A percentile compares a stretch with the other conserved stretches of the same genome.
phyloP scores from a whole-genome alignment of 441 rosid species.

The Aquilaria agallochum region DNA sequence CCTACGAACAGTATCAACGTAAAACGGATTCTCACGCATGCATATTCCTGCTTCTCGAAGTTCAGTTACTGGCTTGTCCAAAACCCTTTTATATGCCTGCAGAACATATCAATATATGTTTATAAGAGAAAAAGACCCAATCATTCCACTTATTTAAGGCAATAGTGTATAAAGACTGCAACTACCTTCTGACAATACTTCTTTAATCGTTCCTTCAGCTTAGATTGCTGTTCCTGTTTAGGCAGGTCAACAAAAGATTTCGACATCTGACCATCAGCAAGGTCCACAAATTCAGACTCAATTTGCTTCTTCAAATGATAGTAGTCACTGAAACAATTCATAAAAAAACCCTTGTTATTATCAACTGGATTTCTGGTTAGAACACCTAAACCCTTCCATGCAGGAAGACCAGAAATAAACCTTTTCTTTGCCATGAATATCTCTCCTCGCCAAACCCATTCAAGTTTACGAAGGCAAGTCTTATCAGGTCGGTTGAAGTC shows the following conservation, averaged over 20 bases:
- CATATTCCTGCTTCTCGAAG: constrained; percentile 99
- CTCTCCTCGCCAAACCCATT: constrained; percentile 99
- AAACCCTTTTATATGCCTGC: constrained; percentile 85
- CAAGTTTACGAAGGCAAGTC: constrained; percentile 95
- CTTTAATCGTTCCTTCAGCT: constrained; percentile 85
- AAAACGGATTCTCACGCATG: constrained; percentile 99
- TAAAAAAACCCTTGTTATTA: constrained; percentile 18
- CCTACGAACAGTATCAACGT: constrained; percentile 99
- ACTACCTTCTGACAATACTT: constrained; percentile 91
- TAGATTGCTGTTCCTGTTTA: constrained; percentile 79
- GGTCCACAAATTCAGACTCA: constrained; percentile 87
- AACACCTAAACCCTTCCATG: constrained; percentile 11
- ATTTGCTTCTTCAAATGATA: constrained; percentile 95
- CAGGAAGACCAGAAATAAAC: constrained; percentile 29
- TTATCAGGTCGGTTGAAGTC: constrained; percentile 97
- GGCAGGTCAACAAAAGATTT: constrained; percentile 91
- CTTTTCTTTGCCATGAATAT: constrained; percentile 87
- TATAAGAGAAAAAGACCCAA: too few species aligned
- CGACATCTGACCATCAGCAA: constrained; percentile 51
- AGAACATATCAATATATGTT: constrained; percentile 11
- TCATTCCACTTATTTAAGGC: background rate
- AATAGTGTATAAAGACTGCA: constrained; percentile 14
- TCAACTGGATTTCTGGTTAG: constrained; percentile 14
- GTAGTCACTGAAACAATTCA: constrained; percentile 69
- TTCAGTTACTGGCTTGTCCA: constrained; percentile 94